phyloP scores from a whole-genome alignment of 768 basidiomycete genomes.

The Pleurotus sapidus region DNA sequence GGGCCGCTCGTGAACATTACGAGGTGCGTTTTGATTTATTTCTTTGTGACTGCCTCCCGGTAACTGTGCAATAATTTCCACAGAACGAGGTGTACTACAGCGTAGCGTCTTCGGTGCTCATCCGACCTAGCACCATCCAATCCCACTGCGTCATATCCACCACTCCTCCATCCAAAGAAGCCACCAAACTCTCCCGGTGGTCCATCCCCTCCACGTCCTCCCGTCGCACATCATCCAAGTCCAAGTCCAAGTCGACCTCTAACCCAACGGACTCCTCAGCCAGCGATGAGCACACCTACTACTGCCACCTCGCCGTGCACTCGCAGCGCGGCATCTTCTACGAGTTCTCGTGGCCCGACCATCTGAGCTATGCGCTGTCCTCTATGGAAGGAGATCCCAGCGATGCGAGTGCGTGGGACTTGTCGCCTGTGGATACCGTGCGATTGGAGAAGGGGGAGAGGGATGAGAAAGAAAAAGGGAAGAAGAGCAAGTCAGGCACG shows the following conservation, averaged over 20 bases:
- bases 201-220: constrained; percentile 13
- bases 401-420: constrained; percentile 46
- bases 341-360: constrained; percentile 54
- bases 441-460: neutral
- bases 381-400: constrained; percentile 27
- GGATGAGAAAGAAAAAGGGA: neutral
- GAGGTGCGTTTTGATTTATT: constrained; percentile 40
- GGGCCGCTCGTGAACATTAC: constrained; percentile 57
- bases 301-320: constrained; percentile 59
- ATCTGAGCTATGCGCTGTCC: constrained; percentile 37
- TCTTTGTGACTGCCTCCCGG: neutral
- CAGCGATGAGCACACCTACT: constrained; percentile 32
- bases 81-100: constrained; percentile 81
- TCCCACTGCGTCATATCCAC: constrained; percentile 48
- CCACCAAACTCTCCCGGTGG: constrained; percentile 9
- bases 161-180: constrained; percentile 13
- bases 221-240: constrained; percentile 17
- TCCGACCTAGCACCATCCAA: constrained; percentile 51
- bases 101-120: constrained; percentile 41
- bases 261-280: neutral
- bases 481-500: constrained; percentile 7
- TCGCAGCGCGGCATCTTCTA: constrained; percentile 61
- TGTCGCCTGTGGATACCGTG: constrained; percentile 23
- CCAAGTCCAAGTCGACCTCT: constrained; percentile 12
- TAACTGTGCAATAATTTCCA: too few species aligned